Conservation (phyloP, 108 stramenopile species). For the Skeletonema potamos region DNA sequence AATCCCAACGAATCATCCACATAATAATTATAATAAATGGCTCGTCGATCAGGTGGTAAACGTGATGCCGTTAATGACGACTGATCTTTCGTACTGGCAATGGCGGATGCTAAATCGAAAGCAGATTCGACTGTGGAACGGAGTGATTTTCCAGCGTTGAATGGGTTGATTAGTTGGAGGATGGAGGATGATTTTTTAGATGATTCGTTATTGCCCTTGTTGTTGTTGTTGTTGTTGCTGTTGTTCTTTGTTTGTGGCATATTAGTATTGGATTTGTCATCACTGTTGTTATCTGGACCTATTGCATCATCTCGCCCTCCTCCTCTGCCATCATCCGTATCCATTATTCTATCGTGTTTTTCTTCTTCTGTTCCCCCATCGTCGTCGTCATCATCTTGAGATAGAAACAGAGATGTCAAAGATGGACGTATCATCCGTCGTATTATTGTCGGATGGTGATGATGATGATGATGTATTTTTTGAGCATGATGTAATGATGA, state of each 20-base stretch:
- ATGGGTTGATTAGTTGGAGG: constrained; percentile 61
- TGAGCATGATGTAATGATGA: no score
- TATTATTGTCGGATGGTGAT: neutral
- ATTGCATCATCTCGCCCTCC: no score
- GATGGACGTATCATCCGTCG: neutral
- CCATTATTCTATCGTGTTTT: no score
- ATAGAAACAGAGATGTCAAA: neutral
- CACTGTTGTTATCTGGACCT: neutral
- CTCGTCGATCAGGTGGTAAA: constrained; percentile 28
- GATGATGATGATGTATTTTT: neutral
- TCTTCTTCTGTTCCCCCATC: no score
- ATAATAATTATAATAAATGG: constrained; percentile 41
- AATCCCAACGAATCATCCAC: constrained; percentile 38
- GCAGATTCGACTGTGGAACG: constrained; percentile 60
- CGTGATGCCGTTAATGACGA: constrained; percentile 3
- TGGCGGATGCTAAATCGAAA: constrained; percentile 29
- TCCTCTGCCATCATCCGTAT: neutral
- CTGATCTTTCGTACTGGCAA: constrained; percentile 2
- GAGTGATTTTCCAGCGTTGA: constrained; percentile 72
- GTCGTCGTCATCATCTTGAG: neutral
- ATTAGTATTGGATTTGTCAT: neutral
- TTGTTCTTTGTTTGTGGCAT: neutral
- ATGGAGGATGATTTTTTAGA: no score
- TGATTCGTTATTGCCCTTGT: no score
- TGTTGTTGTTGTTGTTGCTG: neutral